These are phyloP conservation scores for Dictyostelium firmibasis DNA, from an alignment of 78 protist species.

Conservation along the genomic window DNA sequence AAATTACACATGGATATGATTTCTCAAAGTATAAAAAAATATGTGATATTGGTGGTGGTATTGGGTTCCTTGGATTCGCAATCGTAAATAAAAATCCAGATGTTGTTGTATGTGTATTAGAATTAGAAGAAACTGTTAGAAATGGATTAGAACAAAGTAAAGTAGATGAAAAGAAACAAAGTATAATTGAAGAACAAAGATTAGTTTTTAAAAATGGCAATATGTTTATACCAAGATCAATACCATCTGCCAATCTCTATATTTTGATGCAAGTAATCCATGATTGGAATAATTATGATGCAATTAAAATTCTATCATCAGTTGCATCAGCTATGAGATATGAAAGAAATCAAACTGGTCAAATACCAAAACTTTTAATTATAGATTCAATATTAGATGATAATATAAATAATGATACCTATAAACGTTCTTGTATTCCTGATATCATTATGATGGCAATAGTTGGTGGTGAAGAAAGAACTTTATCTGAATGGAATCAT, in stretches of 20 bases:
- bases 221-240: slow-evolving; percentile 46
- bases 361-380: not conserved
- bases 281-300: slow-evolving; percentile 40
- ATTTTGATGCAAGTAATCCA: slow-evolving; percentile 15
- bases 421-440: not conserved
- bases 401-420: not conserved
- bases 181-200: not conserved
- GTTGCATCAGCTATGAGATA: slow-evolving; percentile 5
- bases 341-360: not conserved
- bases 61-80: slow-evolving; percentile 39
- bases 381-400: slow-evolving; percentile 36
- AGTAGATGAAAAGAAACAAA: slow-evolving; percentile 10
- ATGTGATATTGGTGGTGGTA: slow-evolving; percentile 60
- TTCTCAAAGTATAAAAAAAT: slow-evolving; percentile 4
- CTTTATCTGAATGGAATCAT: slow-evolving; percentile 12
- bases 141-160: slow-evolving; percentile 26
- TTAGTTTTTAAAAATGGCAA: slow-evolving; percentile 27
- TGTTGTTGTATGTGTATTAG: not conserved
- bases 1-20: not conserved
- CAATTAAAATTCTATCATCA: slow-evolving; percentile 16
- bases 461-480: slow-evolving; percentile 25
- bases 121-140: slow-evolving; percentile 56
- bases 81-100: not conserved
- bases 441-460: slow-evolving; percentile 54
- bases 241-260: slow-evolving; percentile 23